Percentiles rank a stretch among this genome's conserved stretches.
phyloP scores from a whole-genome alignment of 225 moss, liverwort and hornwort species.

The Ulota crispa region DNA sequence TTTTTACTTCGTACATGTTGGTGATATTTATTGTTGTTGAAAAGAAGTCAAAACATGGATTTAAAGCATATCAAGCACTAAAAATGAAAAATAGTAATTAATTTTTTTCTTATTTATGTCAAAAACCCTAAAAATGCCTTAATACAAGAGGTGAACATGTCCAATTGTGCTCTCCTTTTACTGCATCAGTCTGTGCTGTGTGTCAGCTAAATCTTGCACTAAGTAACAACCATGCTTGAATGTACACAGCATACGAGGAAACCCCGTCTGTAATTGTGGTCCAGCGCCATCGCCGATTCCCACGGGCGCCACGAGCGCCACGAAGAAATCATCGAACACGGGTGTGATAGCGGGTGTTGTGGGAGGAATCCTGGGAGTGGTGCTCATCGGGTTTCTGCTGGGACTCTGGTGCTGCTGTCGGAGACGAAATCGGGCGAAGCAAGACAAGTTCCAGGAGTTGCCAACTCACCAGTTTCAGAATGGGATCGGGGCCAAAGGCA shows the following conservation, averaged over 20 bases:
- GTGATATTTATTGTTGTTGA: too few species aligned
- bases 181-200: too few species aligned
- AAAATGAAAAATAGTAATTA: too few species aligned
- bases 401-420: not conserved
- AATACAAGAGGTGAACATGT: too few species aligned
- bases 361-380: conserved; percentile 19
- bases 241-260: conserved; percentile 24
- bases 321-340: not conserved
- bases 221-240: too few species aligned
- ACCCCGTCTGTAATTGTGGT: conserved; percentile 1
- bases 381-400: not conserved
- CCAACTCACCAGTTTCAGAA: not conserved
- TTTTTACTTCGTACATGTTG: too few species aligned
- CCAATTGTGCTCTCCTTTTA: too few species aligned
- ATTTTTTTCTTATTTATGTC: too few species aligned
- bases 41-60: too few species aligned
- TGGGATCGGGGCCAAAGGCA: not conserved
- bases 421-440: not conserved
- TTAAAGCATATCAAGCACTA: too few species aligned
- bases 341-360: conserved; percentile 31
- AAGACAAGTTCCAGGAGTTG: not conserved
- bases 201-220: too few species aligned
- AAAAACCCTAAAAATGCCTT: too few species aligned
- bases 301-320: not conserved
- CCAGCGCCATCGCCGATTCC: not conserved